Evolutionary conservation across 2,329 filamentous ascomycete genomes (phyloP).

Genomic region (Colletotrichum tabaci): DNA sequence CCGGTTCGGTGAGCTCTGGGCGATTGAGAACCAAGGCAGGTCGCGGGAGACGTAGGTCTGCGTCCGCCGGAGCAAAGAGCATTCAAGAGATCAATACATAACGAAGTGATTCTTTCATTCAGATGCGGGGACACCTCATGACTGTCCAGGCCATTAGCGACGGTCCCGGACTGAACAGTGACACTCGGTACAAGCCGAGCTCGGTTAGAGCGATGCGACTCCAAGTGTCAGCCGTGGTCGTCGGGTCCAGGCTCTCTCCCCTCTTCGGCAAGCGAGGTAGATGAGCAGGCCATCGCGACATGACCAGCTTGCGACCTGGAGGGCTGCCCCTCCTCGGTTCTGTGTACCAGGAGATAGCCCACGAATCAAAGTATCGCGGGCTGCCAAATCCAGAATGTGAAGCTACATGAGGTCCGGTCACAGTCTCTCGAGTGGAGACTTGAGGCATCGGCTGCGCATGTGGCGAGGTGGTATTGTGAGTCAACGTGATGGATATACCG

Average conservation of each 20-base stretch:
- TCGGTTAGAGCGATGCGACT: background rate
- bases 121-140: background rate
- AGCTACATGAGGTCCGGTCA: background rate
- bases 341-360: background rate
- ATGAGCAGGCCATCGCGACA: background rate
- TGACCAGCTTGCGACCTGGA: background rate
- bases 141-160: background rate
- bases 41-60: background rate
- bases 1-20: slow-evolving; percentile 52
- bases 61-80: background rate
- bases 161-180: background rate
- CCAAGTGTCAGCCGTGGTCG: background rate
- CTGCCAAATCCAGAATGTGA: background rate
- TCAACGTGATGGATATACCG: too few relatives aligned
- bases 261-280: background rate
- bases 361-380: background rate
- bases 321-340: background rate
- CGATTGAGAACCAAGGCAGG: slow-evolving; percentile 43
- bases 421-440: background rate
- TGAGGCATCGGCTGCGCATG: background rate
- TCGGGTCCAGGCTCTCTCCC: background rate
- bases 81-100: background rate
- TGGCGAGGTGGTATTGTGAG: background rate
- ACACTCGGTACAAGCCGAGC: background rate
- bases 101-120: background rate